These are phyloP conservation scores for Dioscorea alata DNA, from an alignment of 106 monocot genomes.

Conservation along the genomic window DNA sequence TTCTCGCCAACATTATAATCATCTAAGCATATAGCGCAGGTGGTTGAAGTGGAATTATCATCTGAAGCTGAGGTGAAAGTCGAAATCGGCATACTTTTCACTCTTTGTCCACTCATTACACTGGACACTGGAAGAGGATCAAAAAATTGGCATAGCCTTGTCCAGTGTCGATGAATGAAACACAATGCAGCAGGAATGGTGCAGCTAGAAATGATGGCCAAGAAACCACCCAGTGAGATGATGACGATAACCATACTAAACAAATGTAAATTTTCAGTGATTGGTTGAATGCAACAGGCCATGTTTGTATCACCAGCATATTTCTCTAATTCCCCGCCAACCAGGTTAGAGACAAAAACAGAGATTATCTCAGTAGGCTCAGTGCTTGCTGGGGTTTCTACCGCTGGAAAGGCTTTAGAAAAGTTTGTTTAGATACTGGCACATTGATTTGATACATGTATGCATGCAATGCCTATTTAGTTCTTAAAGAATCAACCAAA, in stretches of 20 bases:
- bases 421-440: too few species aligned
- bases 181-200: conserved; percentile 63
- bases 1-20: conserved; percentile 79
- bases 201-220: neutral
- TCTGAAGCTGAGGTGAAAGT: conserved; percentile 73
- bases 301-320: conserved; percentile 44
- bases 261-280: conserved; percentile 73
- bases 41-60: conserved; percentile 70
- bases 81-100: conserved; percentile 88
- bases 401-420: conserved; percentile 41
- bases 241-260: conserved; percentile 71
- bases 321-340: conserved; percentile 56
- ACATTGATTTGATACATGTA: neutral
- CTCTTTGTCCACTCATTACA: conserved; percentile 76
- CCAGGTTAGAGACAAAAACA: conserved; percentile 64
- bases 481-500: neutral
- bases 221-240: conserved; percentile 72
- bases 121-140: conserved; percentile 41
- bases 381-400: conserved; percentile 54
- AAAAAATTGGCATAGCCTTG: conserved; percentile 39
- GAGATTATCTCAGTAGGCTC: conserved; percentile 63
- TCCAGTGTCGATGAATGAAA: conserved; percentile 64
- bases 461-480: too few species aligned
- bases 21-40: conserved; percentile 92
- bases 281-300: conserved; percentile 74